Evolutionary conservation across 225 moss, liverwort and hornwort genomes (phyloP), one percentile per base, ranked within the genome.

Genomic region (Marchantia paleacea): DNA sequence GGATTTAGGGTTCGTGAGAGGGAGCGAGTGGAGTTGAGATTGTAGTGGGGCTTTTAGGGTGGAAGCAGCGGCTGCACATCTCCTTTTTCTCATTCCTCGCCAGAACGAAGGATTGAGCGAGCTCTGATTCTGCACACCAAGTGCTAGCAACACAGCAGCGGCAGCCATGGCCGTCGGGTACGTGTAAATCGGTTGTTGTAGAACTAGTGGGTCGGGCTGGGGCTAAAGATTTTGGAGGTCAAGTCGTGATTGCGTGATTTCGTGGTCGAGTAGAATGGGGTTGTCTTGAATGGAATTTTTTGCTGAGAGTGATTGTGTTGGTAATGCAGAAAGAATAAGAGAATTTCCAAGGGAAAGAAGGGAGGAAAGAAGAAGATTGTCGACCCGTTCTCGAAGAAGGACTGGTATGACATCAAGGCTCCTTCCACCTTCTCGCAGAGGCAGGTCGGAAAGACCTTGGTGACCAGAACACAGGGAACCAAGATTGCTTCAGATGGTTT

Each of bases 401-500:
- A 91, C 66, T 90, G 91, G 91, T 91, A 91, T 87, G 91, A 91
- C 66, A 91, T 91, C 84, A 91, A 91, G 85, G 91, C 90, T 13
- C 91, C 91, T 1, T 83, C 85, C 24, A 90, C 78, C 49, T 91
- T 91, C 85, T 85, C 88, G 50, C 90, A 90, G 82, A 85, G 88
- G 76, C 86, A 84, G 79, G 79, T 91, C 15, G 91, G 91, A 26
- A 91, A 91, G 78, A 91, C 91, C 55, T 86, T 91, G 11, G 91
- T 91, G 20, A 91, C 91, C 12, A 82, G 91, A 73, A 91, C 91
- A 4, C 88, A 88, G 62, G 91, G 91, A 77, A 91, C 91, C 13
- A 90, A 88, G 86, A 92, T 94, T 87, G 93, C 94, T 13, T 93
- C 92, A 51, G 92, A 92, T 86, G 94, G 94, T 63, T 80, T 92